phyloP scores from a whole-genome alignment of 75 land plant genomes.

The Cunninghamia lanceolata region DNA sequence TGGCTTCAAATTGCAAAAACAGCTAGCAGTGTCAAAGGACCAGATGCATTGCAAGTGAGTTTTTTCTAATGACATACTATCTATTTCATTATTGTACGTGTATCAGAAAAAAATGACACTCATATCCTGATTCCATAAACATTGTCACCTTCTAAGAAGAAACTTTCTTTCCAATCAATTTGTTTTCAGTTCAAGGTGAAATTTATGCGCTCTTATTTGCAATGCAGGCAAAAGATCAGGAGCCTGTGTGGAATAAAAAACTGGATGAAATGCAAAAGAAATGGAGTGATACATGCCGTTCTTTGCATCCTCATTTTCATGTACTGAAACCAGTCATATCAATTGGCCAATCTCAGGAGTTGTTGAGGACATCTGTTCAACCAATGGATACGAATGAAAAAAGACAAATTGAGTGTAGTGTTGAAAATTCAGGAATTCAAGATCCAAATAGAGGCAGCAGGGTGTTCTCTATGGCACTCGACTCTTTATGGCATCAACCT shows the following conservation, averaged over 20 bases:
- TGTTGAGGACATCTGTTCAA: not conserved
- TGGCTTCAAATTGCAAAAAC: constrained; percentile 59
- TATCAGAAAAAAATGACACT: not conserved
- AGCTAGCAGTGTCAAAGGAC: not conserved
- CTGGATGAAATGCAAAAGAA: constrained; percentile 58
- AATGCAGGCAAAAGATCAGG: constrained; percentile 37
- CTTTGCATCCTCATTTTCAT: constrained; percentile 41
- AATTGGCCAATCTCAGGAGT: not conserved
- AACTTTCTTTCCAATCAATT: not conserved
- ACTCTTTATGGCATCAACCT: constrained; percentile 7
- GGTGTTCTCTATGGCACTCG: not conserved
- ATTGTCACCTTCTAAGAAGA: not conserved
- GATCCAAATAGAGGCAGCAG: constrained; percentile 11
- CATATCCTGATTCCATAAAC: not conserved
- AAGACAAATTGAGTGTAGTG: constrained; percentile 4
- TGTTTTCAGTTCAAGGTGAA: not conserved
- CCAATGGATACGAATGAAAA: not conserved
- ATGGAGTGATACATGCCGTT: constrained; percentile 63
- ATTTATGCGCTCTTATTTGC: not conserved
- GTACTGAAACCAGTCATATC: constrained; percentile 3
- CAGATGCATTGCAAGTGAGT: constrained; percentile 10
- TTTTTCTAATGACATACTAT: not conserved
- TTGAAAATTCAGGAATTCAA: constrained; percentile 8
- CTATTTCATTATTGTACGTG: not conserved
- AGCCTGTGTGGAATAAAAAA: constrained; percentile 29